Percentiles rank a stretch among this genome's conserved stretches.
phyloP scores from a whole-genome alignment of 2,329 filamentous ascomycete species.

The Penicillium sp. region DNA sequence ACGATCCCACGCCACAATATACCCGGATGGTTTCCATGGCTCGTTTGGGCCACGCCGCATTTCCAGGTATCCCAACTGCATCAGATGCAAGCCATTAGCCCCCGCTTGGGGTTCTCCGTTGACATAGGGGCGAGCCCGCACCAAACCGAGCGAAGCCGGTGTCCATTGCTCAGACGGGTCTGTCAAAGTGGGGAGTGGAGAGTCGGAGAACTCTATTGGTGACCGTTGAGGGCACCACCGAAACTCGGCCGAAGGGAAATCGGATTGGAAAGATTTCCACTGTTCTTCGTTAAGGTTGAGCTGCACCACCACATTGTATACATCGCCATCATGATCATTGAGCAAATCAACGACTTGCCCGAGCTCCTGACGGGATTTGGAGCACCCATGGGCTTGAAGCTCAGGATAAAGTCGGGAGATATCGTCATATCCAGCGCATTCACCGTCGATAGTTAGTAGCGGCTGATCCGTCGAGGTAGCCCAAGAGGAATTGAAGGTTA shows the following conservation, averaged over 20 bases:
- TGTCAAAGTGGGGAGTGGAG: constrained; percentile 5
- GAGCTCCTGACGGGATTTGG: constrained; percentile 30
- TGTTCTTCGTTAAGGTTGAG: background rate
- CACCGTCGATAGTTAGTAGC: constrained; percentile 26
- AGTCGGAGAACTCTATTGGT: constrained; percentile 32
- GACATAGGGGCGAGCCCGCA: constrained; percentile 27
- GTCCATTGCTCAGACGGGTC: constrained; percentile 15
- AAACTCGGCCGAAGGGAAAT: constrained; percentile 19
- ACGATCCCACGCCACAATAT: constrained; percentile 40
- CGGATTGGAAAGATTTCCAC: background rate
- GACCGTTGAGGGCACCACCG: constrained; percentile 36
- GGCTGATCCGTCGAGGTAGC: constrained; percentile 20
- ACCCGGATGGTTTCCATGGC: constrained; percentile 33
- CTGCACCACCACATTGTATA: constrained; percentile 2
- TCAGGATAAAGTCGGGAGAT: constrained; percentile 26
- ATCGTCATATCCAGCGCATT: constrained; percentile 25
- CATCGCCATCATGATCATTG: constrained; percentile 35
- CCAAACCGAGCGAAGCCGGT: constrained; percentile 32
- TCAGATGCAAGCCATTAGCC: constrained; percentile 29
- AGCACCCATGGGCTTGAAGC: constrained; percentile 30
- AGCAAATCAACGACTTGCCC: constrained; percentile 30
- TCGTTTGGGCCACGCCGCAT: constrained; percentile 15
- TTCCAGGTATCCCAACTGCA: constrained; percentile 40
- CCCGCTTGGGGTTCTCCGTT: constrained; percentile 20
- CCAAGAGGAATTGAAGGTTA: constrained; percentile 12